Base-by-base conservation (phyloP, 306 rosid species). In the Ormosia semicastrata region DNA sequence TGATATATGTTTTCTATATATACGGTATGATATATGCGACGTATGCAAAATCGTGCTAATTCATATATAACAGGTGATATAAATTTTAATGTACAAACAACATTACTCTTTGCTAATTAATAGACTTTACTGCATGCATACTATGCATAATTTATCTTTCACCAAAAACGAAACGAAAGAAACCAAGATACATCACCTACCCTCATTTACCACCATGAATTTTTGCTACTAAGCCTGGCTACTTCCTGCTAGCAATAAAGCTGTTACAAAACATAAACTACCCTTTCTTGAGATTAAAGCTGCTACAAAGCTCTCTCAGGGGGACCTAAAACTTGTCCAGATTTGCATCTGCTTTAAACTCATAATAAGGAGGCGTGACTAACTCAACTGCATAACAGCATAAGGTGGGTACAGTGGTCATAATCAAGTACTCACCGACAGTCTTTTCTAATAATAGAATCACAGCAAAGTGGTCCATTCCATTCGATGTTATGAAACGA, bases 211-310 rank as follows among this genome's bases (percentile, higher is more conserved):
- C 62, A 53, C 68, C 10, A 33, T 81, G 69, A 74, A 14, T 39
- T 54, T 65, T 66, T 18, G 6, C 18, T 75, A 36, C 17, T 40
- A 32, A 43, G 24, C 39, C 5, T 30, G 73, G 76, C 80, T 53
- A 81, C 75, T 72, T 63, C 49, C 75, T 54, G 75, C 14, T 40
- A 41, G 49, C 11, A 81, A 73, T 65, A 73, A 81, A 56, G 44
- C 24, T 66, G 63, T 32, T 34, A 14, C 52, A 12, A 53, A 73
- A 64, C 54, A 30, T 6, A 17, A 52, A 36, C 60, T 30, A 29
- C 62, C 15, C 43, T 33, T 53, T 53, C 5, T 52, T 41, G 33
- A 53, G 75, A 73, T 40, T 63, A 73, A 62, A 72, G 65, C 43
- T 58, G 24, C 44, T 46, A 2, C 18, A 46, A 47, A 24, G 6